Conservation (phyloP, 306 rosid genomes). For the Vigna radiata region DNA sequence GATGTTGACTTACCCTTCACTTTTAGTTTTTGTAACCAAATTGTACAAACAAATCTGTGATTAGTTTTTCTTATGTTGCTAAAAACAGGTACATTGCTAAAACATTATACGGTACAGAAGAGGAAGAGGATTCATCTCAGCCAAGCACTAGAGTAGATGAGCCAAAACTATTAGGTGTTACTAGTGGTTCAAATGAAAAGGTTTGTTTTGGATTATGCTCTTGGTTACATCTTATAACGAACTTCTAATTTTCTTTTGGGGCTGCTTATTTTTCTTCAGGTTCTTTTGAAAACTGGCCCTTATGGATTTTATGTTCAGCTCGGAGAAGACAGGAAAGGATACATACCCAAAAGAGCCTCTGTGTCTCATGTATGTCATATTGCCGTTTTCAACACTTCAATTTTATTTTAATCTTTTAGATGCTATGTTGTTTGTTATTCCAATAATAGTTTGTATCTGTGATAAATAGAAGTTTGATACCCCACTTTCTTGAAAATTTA, state of each 20-base stretch:
- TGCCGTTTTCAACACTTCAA: conserved; percentile 35
- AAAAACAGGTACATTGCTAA: conserved; percentile 83
- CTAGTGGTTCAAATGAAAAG: conserved; percentile 76
- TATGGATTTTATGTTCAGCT: conserved; percentile 91
- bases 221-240: conserved; percentile 23
- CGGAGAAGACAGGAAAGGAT: conserved; percentile 89
- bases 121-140: conserved; percentile 65
- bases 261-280: conserved; percentile 55
- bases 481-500: conserved; percentile 18
- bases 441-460: conserved; percentile 18
- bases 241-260: conserved; percentile 35
- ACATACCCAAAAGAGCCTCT: conserved; percentile 77
- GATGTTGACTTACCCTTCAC: background rate
- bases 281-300: conserved; percentile 90
- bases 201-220: conserved; percentile 47
- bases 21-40: conserved; percentile 5
- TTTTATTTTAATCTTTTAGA: background rate
- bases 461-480: background rate
- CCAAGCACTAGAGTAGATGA: conserved; percentile 57
- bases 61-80: conserved; percentile 43
- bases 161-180: conserved; percentile 78
- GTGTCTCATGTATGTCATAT: conserved; percentile 72
- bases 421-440: conserved; percentile 8
- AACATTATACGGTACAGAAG: conserved; percentile 75
- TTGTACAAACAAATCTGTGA: conserved; percentile 14